Evolutionary conservation across 192 early-diverging fungal species (phyloP), one percentile per base, ranked within the genome.

Genomic region (Phycomyces blakesleeanus): DNA sequence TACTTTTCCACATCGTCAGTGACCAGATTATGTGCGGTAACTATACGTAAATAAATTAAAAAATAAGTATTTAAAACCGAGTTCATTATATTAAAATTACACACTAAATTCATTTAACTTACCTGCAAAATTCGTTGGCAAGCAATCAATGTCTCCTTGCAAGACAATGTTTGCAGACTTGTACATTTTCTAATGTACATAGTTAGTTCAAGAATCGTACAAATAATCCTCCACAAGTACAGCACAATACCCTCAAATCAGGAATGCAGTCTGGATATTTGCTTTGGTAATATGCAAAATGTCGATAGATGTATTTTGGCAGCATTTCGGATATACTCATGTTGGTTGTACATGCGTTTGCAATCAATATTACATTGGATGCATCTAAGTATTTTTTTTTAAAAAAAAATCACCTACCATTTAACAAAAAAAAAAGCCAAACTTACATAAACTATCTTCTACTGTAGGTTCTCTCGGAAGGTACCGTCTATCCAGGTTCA

Each of bases 201-300:
- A 29, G 11, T 8, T 5, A 25, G 3, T 16, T 40, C 5, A n/a
- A n/a, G n/a, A n/a, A n/a, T n/a, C n/a, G n/a, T n/a, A n/a, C n/a
- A n/a, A n/a, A n/a, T n/a, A n/a, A n/a, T n/a, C n/a, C n/a, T n/a
- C n/a, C n/a, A n/a, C 29, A 34, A 34, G 2, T 7, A 34, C 29
- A 34, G 29, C 29, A 34, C 2, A 34, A 34, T 73, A 82, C 81
- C 16, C 74, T 63, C 26, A 81, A 52, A 27, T 83, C 79, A 7
- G 87, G 89, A 53, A 92, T 86, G 57, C 87, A 87, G 12, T 75
- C 63, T 5, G 85, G 82, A 57, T 83, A 92, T 71, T 87, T 91
- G 71, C 86, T 82, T 16, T 79, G 64, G 6, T 93, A 72, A 59
- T 94, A 96, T 11, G 81, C 76, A 29, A 89, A 81, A 67, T 95